phyloP scores from a whole-genome alignment of 768 basidiomycete species.

The Xanthoconium stramineum region DNA sequence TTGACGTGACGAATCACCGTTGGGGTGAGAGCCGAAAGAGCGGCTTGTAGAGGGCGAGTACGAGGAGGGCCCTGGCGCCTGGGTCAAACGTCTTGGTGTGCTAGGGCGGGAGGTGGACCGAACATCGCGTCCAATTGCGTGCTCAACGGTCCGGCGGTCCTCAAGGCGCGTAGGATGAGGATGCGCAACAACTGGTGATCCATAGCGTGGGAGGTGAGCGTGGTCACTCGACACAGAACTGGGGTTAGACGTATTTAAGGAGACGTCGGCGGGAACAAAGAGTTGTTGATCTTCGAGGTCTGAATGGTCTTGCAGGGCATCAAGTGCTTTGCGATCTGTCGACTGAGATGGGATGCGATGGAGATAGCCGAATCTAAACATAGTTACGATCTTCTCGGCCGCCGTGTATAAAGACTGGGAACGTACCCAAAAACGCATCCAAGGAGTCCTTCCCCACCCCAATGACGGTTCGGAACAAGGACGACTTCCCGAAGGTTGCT shows the following conservation, averaged over 20 bases:
- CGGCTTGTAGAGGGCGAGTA: conserved; percentile 32
- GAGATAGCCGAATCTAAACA: conserved; percentile 75
- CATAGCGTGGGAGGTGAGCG: conserved; percentile 6
- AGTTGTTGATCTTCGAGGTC: conserved; percentile 63
- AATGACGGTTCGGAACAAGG: conserved; percentile 91
- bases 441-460: conserved; percentile 94
- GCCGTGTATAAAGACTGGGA: not conserved
- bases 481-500: conserved; percentile 93
- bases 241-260: conserved; percentile 6
- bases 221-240: conserved; percentile 6
- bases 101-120: conserved; percentile 26
- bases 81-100: conserved; percentile 25
- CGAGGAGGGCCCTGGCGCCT: conserved; percentile 28
- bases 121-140: conserved; percentile 12
- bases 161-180: conserved; percentile 28
- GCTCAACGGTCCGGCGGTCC: conserved; percentile 18
- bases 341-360: conserved; percentile 89
- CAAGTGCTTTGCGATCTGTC: conserved; percentile 53
- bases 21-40: conserved; percentile 39
- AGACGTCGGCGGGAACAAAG: conserved; percentile 69
- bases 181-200: conserved; percentile 23
- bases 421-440: conserved; percentile 94
- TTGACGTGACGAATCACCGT: conserved; percentile 46
- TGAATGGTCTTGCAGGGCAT: conserved; percentile 48
- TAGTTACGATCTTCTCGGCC: conserved; percentile 3